Evolutionary conservation across 306 rosid genomes (phyloP).

Genomic region (Citrullus amarus): DNA sequence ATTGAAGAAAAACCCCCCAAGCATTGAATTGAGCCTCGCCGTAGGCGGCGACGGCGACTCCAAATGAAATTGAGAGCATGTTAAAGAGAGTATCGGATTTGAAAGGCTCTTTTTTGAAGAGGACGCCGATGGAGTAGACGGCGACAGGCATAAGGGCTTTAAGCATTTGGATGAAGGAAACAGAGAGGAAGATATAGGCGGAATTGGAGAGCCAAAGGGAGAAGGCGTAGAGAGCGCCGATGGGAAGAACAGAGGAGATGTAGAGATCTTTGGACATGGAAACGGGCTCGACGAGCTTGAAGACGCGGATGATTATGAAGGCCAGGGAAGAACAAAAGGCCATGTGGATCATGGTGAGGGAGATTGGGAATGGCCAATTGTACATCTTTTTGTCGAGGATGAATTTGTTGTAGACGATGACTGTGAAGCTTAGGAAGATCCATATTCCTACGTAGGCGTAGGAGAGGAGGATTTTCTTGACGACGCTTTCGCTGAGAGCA

Average conservation of each 20-base stretch:
- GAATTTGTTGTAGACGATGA: conserved; percentile 67
- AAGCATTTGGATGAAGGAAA: conserved; percentile 69
- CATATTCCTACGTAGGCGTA: conserved; percentile 57
- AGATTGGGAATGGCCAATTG: conserved; percentile 58
- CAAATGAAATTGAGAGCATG: conserved; percentile 62
- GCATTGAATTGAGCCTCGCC: conserved; percentile 52
- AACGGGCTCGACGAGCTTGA: conserved; percentile 45
- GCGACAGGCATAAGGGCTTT: conserved; percentile 78
- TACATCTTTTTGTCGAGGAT: conserved; percentile 67
- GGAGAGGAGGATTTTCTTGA: conserved; percentile 46
- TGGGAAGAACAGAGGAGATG: conserved; percentile 50
- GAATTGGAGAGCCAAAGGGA: conserved; percentile 73
- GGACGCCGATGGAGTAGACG: conserved; percentile 52
- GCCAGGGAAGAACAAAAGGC: conserved; percentile 51
- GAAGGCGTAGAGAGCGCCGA: conserved; percentile 39
- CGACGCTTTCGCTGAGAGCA: conserved; percentile 44
- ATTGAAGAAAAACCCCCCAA: conserved; percentile 51
- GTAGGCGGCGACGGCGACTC: conserved; percentile 64
- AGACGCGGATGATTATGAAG: conserved; percentile 31
- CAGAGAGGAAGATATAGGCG: conserved; percentile 55
- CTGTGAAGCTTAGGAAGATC: conserved; percentile 64
- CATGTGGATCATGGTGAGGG: conserved; percentile 76
- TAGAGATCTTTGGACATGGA: conserved; percentile 44
- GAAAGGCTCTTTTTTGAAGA: conserved; percentile 32
- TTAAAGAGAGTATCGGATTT: conserved; percentile 39